Base-by-base conservation (phyloP, 2,329 filamentous ascomycete genomes). In the Fusarium nygamai region DNA sequence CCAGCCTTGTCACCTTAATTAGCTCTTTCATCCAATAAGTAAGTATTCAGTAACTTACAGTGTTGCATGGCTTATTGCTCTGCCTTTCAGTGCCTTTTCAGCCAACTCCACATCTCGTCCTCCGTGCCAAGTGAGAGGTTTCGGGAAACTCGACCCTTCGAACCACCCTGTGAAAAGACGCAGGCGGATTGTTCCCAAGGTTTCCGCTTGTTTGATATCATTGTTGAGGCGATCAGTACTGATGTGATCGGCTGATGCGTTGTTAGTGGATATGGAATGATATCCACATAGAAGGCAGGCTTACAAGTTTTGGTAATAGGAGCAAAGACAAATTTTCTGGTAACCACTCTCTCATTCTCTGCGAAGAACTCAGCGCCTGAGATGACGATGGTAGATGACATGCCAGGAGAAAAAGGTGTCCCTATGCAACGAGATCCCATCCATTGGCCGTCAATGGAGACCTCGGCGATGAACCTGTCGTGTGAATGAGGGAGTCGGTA, bases 81-180 rank as follows among this genome's bases (percentile, higher is more conserved):
- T 79, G 8, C 79, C 78, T 54, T 81, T 81, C 69, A 79, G 38
- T 5, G 72, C 59, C 31, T 80, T 79, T 22, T 81, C 79, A 6
- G 71, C 53, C 6, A 76, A 4, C 3, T 60, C 8, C 0, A 67
- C 10, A 1, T 46, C 60, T 16, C 59, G 3, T 4, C 33, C 22
- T 6, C 20, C 17, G 14, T 12, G 14, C 10, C 7, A 9, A 9
- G 2, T 20, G 8, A 3, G 3, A n/a, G 27, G 19, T 38, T 33
- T 19, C 12, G 0, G 5, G 19, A 4, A 11, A 19, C 1, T 0
- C 4, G 5, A 8, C 11, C 20, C 12, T 17, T 22, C 1, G 3
- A 4, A 12, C 4, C 11, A 12, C 11, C 9, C 38, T 34, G 67
- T 39, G 3, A 0, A 1, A 7, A 74, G 8, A 3, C 3, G 0